These are phyloP conservation scores for Penicillium bialowiezense DNA, from an alignment of 495 filamentous ascomycete genomes.

Conservation along the genomic window DNA sequence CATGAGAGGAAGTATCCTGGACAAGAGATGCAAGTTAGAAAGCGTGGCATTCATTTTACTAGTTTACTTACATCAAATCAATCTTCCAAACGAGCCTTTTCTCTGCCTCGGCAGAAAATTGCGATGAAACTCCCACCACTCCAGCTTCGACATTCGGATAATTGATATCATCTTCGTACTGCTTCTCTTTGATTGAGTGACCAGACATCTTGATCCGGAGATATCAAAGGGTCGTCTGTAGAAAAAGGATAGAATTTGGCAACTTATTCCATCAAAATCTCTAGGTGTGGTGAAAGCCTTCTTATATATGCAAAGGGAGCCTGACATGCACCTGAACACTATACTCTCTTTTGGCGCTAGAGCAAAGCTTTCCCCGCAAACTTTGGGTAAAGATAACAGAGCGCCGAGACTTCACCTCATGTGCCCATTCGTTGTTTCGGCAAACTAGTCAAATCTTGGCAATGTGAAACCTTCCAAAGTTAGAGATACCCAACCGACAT, in stretches of 20 bases:
- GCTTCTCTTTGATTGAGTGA: not conserved
- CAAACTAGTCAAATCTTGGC: slow-evolving; percentile 21
- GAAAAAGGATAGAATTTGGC: too few species aligned
- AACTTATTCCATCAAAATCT: too few species aligned
- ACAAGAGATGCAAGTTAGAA: not conserved
- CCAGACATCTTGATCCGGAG: not conserved
- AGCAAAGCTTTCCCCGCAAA: slow-evolving; percentile 14
- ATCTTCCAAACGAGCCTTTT: slow-evolving; percentile 24
- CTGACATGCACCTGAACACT: too few species aligned
- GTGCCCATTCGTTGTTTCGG: slow-evolving; percentile 23
- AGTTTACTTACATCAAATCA: slow-evolving; percentile 14
- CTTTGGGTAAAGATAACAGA: slow-evolving; percentile 1
- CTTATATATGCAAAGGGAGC: too few species aligned
- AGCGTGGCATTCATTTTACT: not conserved
- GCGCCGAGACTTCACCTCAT: not conserved
- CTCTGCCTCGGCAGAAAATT: slow-evolving; percentile 17
- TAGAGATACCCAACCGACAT: too few species aligned
- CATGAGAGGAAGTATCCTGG: slow-evolving; percentile 25
- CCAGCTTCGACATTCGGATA: slow-evolving; percentile 16
- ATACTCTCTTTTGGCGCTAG: too few species aligned
- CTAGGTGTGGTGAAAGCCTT: too few species aligned
- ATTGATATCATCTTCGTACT: not conserved
- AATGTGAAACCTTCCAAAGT: not conserved
- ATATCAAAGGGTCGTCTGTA: too few species aligned
- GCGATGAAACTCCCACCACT: slow-evolving; percentile 4